A percentile compares a stretch with the other conserved stretches of the same genome.
phyloP scores from a whole-genome alignment of 495 filamentous ascomycete species.

The Penicillium desertorum region DNA sequence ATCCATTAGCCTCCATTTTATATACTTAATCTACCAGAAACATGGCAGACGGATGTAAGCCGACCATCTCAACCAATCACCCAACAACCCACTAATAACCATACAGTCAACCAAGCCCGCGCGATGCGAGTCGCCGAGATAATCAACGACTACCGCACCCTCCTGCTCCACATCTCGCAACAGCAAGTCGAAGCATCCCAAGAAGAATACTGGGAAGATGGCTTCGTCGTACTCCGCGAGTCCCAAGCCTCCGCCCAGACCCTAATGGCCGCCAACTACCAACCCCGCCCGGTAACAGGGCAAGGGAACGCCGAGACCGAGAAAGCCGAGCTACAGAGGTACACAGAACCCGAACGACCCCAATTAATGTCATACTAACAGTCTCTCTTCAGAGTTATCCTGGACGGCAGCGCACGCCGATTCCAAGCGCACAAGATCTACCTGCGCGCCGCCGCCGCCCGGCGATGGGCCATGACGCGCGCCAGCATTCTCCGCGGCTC shows the following conservation, averaged over 20 bases:
- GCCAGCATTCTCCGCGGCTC: slow-evolving; percentile 64
- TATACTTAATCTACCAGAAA: slow-evolving; percentile 21
- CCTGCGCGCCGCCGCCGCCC: slow-evolving; percentile 71
- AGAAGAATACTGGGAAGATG: slow-evolving; percentile 76
- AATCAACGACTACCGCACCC: slow-evolving; percentile 78
- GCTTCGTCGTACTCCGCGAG: slow-evolving; percentile 73
- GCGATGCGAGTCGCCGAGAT: slow-evolving; percentile 79
- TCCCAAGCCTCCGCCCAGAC: slow-evolving; percentile 72
- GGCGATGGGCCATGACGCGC: slow-evolving; percentile 77
- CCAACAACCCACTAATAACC: neutral
- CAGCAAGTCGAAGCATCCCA: slow-evolving; percentile 55
- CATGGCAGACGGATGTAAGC: slow-evolving; percentile 66
- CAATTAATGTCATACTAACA: neutral
- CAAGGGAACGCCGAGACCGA: slow-evolving; percentile 63
- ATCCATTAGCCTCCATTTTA: slow-evolving; percentile 2
- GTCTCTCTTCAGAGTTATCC: slow-evolving; percentile 59
- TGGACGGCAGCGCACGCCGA: slow-evolving; percentile 74
- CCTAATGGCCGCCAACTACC: slow-evolving; percentile 69
- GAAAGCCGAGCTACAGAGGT: slow-evolving; percentile 77
- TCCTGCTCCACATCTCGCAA: slow-evolving; percentile 77
- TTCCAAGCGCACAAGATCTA: slow-evolving; percentile 87
- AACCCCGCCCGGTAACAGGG: slow-evolving; percentile 50
- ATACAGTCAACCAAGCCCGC: slow-evolving; percentile 78
- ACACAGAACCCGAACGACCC: neutral
- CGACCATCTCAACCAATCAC: slow-evolving; percentile 2